Conservation (phyloP, 2,329 filamentous ascomycete genomes). For the Diaporthe amygdali region DNA sequence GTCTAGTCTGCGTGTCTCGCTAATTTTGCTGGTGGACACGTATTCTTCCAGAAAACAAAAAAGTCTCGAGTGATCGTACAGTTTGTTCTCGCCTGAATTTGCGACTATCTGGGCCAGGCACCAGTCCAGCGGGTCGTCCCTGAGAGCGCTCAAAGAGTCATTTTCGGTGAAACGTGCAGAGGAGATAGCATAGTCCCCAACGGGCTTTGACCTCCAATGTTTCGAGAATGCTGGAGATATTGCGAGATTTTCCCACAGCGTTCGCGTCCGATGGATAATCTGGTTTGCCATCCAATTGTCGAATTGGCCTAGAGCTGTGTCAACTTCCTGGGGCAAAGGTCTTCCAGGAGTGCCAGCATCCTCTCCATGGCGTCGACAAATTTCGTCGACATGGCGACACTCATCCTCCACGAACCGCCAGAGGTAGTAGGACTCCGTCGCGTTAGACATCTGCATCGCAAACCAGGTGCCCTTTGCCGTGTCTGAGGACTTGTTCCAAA, state of each 20-base stretch:
- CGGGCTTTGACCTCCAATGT: not conserved
- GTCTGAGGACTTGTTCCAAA: not conserved
- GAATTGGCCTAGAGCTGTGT: not conserved
- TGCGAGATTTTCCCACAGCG: not conserved
- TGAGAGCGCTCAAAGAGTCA: not conserved
- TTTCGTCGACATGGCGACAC: not conserved
- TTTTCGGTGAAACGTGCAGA: not conserved
- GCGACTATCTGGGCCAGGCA: not conserved
- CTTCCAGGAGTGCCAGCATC: not conserved
- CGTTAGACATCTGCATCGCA: not conserved
- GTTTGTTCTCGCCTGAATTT: not conserved
- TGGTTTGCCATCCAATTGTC: not conserved
- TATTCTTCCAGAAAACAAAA: not conserved
- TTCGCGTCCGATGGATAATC: not conserved
- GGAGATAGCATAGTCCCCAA: not conserved
- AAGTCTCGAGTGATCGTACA: not conserved
- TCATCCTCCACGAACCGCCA: not conserved
- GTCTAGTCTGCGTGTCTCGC: not conserved
- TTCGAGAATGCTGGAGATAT: not conserved
- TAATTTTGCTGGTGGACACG: not conserved
- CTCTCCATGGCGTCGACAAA: not conserved
- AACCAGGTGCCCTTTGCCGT: not conserved
- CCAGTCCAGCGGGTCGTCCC: not conserved
- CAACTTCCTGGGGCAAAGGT: not conserved
- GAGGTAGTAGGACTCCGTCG: not conserved